Evolutionary conservation across 805 yeast genomes (phyloP).

Genomic region (Teunomyces funiuensis): DNA sequence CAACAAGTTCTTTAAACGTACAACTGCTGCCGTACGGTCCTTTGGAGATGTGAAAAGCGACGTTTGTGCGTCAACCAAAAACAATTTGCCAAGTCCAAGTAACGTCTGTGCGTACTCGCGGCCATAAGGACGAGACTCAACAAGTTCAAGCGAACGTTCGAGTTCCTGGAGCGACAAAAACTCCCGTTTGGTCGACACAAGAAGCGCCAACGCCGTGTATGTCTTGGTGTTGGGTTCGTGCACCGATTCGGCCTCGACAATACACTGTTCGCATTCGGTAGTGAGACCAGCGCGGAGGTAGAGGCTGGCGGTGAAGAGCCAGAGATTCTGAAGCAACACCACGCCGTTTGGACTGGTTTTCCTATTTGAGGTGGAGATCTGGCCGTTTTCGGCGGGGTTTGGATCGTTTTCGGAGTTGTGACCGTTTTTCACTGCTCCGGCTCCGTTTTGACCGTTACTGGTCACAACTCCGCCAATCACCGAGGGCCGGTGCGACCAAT

Average conservation of each 20-base stretch:
- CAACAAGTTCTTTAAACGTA: slow-evolving; percentile 50
- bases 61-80: slow-evolving; percentile 41
- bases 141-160: slow-evolving; percentile 57
- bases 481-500: slow-evolving; percentile 45
- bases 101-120: slow-evolving; percentile 49
- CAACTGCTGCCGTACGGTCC: slow-evolving; percentile 62
- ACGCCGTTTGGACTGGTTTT: too few relatives aligned
- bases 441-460: too few relatives aligned
- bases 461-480: slow-evolving; percentile 37
- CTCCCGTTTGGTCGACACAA: slow-evolving; percentile 43
- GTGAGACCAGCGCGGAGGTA: slow-evolving; percentile 55
- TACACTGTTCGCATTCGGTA: slow-evolving; percentile 67
- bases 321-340: slow-evolving; percentile 61
- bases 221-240: slow-evolving; percentile 48
- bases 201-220: slow-evolving; percentile 48
- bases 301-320: slow-evolving; percentile 73
- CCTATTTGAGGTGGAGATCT: neutral
- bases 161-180: slow-evolving; percentile 59
- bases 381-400: neutral
- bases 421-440: too few relatives aligned
- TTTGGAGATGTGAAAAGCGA: slow-evolving; percentile 51
- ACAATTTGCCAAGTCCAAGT: slow-evolving; percentile 53
- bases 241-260: slow-evolving; percentile 65
- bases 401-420: too few relatives aligned
- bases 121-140: slow-evolving; percentile 24